These are phyloP conservation scores for Dryadomyces sulphureus DNA, from an alignment of 2,329 filamentous ascomycete genomes.

Conservation along the genomic window DNA sequence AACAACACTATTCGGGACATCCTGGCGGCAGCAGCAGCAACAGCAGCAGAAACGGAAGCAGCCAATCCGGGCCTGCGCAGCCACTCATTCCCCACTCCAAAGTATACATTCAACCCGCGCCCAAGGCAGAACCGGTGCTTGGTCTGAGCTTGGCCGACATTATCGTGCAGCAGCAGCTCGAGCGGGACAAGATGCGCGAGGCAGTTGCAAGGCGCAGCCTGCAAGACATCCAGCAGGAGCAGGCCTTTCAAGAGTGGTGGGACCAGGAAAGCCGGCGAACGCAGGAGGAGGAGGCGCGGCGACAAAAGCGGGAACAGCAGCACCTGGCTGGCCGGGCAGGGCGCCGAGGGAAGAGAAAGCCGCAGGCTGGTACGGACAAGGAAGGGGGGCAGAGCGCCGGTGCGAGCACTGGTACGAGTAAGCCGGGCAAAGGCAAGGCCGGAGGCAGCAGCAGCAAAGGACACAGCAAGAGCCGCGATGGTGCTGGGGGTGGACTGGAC, in stretches of 20 bases:
- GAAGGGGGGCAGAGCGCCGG: not conserved
- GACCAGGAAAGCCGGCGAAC: conserved; percentile 66
- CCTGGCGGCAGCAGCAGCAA: conserved; percentile 11
- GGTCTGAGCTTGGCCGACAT: conserved; percentile 78
- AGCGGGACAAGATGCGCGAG: conserved; percentile 71
- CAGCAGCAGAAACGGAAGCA: conserved; percentile 9
- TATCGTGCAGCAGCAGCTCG: conserved; percentile 69
- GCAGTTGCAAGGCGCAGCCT: conserved; percentile 77
- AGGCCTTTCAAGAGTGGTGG: conserved; percentile 96
- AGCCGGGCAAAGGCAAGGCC: not conserved
- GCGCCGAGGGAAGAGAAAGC: not conserved
- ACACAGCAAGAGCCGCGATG: not conserved
- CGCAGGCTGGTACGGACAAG: conserved; percentile 1
- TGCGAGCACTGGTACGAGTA: too few species aligned
- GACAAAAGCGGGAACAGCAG: not conserved
- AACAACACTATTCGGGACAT: conserved; percentile 14
- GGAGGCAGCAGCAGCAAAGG: not conserved
- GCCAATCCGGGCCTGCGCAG: conserved; percentile 4
- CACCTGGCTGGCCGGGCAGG: not conserved
- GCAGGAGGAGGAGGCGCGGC: conserved; percentile 34
- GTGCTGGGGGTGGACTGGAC: not conserved
- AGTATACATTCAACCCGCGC: conserved; percentile 40
- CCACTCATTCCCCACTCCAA: conserved; percentile 44
- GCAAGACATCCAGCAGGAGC: conserved; percentile 91
- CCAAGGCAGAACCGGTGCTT: conserved; percentile 39